Conservation (phyloP, 169 alveolate species). For the Cryptosporidium muris region DNA sequence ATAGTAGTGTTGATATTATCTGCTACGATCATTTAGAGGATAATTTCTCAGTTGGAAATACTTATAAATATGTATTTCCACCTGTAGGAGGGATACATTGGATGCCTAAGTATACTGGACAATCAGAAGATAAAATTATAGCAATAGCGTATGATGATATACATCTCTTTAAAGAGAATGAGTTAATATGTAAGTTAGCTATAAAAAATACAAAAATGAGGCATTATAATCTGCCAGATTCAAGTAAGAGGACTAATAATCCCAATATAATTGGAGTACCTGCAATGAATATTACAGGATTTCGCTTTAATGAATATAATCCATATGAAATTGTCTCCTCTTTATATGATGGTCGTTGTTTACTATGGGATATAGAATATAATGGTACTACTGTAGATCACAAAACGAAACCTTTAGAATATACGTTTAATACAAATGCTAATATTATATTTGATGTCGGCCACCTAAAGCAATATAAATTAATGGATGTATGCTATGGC, state of each 20-base stretch:
- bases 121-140: slow-evolving; percentile 24
- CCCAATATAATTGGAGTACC: too few relatives aligned
- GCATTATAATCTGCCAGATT: slow-evolving; percentile 7
- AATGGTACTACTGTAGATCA: background rate
- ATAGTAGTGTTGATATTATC: slow-evolving; percentile 34
- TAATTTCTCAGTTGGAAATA: slow-evolving; percentile 42
- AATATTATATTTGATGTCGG: background rate
- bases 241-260: background rate
- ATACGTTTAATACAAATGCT: background rate
- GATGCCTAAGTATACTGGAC: slow-evolving; percentile 39
- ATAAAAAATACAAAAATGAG: slow-evolving; percentile 38
- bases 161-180: slow-evolving; percentile 33
- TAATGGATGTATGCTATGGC: slow-evolving; percentile 69
- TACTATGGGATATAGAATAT: slow-evolving; percentile 21
- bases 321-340: slow-evolving; percentile 29
- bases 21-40: slow-evolving; percentile 12
- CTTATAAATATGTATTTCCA: slow-evolving; percentile 37
- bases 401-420: background rate
- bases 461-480: slow-evolving; percentile 5
- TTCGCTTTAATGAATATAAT: slow-evolving; percentile 15
- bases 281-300: slow-evolving; percentile 36
- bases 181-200: slow-evolving; percentile 39
- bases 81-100: slow-evolving; percentile 69
- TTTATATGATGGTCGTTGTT: slow-evolving; percentile 46
- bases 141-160: slow-evolving; percentile 60